Percentiles rank a stretch among this genome's conserved stretches.
Evolutionary conservation across 306 rosid genomes (phyloP).

Genomic region (Cucurbita argyrosperma): DNA sequence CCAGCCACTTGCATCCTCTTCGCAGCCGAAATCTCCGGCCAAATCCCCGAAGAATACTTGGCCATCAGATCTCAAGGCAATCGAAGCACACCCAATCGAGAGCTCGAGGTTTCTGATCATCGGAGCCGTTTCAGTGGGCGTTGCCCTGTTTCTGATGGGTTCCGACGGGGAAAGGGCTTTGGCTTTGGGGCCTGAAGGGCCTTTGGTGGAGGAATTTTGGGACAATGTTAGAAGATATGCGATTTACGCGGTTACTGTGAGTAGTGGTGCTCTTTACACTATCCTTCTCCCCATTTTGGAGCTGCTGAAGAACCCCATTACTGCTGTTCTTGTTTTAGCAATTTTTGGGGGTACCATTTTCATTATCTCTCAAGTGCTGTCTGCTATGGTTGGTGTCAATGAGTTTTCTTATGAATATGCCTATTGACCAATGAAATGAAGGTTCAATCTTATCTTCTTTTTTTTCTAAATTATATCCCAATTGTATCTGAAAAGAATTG

Average conservation of each 20-base stretch:
- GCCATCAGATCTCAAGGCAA: not conserved
- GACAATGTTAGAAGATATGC: slow-evolving; percentile 81
- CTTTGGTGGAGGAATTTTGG: slow-evolving; percentile 89
- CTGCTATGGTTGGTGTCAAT: slow-evolving; percentile 83
- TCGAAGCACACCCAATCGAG: not conserved
- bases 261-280: slow-evolving; percentile 72
- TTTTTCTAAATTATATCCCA: not conserved
- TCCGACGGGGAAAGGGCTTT: slow-evolving; percentile 43
- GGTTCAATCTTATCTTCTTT: not conserved
- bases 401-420: slow-evolving; percentile 56
- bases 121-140: slow-evolving; percentile 61
- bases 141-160: slow-evolving; percentile 33
- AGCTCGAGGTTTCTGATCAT: slow-evolving; percentile 27
- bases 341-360: slow-evolving; percentile 49
- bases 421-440: not conserved
- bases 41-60: not conserved
- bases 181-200: slow-evolving; percentile 93
- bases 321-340: slow-evolving; percentile 56
- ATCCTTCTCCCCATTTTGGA: slow-evolving; percentile 46
- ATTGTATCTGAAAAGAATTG: not conserved
- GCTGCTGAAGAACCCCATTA: slow-evolving; percentile 71
- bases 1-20: not conserved
- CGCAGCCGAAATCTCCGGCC: not conserved
- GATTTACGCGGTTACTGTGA: slow-evolving; percentile 69
- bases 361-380: slow-evolving; percentile 56